These are phyloP conservation scores for Pinus tabuliformis DNA, from an alignment of 75 land plant genomes.

Conservation along the genomic window DNA sequence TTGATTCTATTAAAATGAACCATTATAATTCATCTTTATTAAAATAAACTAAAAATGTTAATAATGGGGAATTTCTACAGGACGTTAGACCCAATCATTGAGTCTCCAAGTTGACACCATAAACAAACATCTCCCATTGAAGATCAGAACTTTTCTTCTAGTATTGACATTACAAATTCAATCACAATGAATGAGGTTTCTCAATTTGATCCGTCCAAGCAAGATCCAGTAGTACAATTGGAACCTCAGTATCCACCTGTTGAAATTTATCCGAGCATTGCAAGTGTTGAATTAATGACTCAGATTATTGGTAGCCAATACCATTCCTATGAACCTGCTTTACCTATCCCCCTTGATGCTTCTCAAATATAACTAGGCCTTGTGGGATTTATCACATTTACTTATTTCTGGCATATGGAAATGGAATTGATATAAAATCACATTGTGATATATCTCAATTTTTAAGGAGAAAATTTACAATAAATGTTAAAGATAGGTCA, in stretches of 20 bases:
- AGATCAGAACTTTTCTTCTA: slow-evolving; percentile 35
- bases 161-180: slow-evolving; percentile 16
- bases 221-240: slow-evolving; percentile 26
- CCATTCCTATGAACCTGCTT: slow-evolving; percentile 39
- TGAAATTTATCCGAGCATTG: slow-evolving; percentile 38
- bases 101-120: slow-evolving; percentile 29
- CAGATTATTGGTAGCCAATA: slow-evolving; percentile 34
- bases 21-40: background rate
- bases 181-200: background rate
- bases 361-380: slow-evolving; percentile 31
- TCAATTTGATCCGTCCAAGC: slow-evolving; percentile 18
- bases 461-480: too few relatives aligned
- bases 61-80: slow-evolving; percentile 12
- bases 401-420: background rate
- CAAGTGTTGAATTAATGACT: slow-evolving; percentile 53
- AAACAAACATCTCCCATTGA: slow-evolving; percentile 20
- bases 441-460: too few relatives aligned
- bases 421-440: background rate
- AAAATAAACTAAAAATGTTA: background rate
- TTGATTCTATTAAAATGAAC: background rate
- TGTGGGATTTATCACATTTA: slow-evolving; percentile 30
- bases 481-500: too few relatives aligned
- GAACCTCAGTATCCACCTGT: slow-evolving; percentile 34
- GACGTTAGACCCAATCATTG: slow-evolving; percentile 20
- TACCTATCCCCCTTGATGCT: slow-evolving; percentile 40